A percentile compares a stretch with the other conserved stretches of the same genome.
Evolutionary conservation across 2,329 filamentous ascomycete species (phyloP).

Genomic region (Fusarium torreyae): DNA sequence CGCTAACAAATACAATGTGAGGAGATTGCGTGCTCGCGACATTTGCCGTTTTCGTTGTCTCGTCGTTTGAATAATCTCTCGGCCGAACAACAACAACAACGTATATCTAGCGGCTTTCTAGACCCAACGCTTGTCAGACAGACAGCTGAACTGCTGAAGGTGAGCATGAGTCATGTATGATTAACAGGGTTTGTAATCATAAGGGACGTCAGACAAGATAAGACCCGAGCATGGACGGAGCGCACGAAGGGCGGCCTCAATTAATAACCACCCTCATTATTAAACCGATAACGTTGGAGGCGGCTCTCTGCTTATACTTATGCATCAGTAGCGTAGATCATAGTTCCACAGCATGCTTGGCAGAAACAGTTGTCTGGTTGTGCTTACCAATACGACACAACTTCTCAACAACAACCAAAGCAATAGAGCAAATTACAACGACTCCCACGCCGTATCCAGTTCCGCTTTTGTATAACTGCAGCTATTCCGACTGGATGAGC

Average conservation of each 20-base stretch:
- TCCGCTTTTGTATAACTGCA: constrained; percentile 6
- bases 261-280: background rate
- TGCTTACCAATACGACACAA: constrained; percentile 30
- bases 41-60: no score
- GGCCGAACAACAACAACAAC: background rate
- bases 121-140: background rate
- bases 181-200: background rate
- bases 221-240: background rate
- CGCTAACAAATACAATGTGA: no score
- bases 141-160: background rate
- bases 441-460: constrained; percentile 16
- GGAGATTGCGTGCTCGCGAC: no score
- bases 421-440: constrained; percentile 10
- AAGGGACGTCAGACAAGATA: background rate
- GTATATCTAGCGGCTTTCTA: background rate
- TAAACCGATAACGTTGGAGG: constrained; percentile 28
- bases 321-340: constrained; percentile 3
- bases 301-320: constrained; percentile 22
- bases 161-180: background rate
- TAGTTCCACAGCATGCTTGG: constrained; percentile 12
- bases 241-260: background rate
- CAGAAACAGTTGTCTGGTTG: background rate
- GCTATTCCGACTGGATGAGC: constrained; percentile 2
- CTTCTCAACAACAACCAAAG: constrained; percentile 13
- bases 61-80: no score